Percentiles rank a stretch among this genome's conserved stretches.
Evolutionary conservation across 2,329 filamentous ascomycete species (phyloP).

Genomic region (Tolypocladium capitatum): DNA sequence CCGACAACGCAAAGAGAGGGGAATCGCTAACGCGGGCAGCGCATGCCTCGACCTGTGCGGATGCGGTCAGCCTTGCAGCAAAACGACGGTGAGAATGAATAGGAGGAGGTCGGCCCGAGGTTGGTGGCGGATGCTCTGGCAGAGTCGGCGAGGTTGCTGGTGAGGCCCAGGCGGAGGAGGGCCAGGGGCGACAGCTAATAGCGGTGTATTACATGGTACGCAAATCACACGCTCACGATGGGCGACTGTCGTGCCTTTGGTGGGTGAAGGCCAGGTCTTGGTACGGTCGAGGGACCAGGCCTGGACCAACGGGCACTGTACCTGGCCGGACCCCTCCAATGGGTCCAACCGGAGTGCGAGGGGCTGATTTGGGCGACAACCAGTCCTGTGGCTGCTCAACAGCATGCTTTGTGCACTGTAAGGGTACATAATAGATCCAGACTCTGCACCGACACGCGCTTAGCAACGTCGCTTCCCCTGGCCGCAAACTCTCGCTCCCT

Average conservation of each 20-base stretch:
- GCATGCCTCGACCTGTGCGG: background rate
- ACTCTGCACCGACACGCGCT: background rate
- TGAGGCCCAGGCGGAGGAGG: background rate
- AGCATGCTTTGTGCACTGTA: background rate
- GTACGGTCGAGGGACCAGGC: background rate
- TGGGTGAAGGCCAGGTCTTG: background rate
- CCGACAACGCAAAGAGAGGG: background rate
- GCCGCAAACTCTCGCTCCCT: background rate
- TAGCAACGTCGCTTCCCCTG: background rate
- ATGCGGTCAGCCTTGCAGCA: background rate
- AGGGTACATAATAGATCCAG: background rate
- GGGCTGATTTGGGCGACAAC: background rate
- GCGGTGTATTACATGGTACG: too few relatives aligned
- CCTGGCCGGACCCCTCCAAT: too few relatives aligned
- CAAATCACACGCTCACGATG: constrained; percentile 1
- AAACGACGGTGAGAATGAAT: background rate
- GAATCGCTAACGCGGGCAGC: background rate
- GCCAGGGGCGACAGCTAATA: background rate
- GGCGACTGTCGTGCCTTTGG: background rate
- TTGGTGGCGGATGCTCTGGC: background rate
- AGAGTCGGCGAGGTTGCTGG: background rate
- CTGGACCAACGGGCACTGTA: background rate
- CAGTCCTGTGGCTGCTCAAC: background rate
- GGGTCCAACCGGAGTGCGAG: too few relatives aligned
- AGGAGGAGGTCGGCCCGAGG: background rate